Conservation (phyloP, 352 stramenopile genomes). For the Pythium scleroteichum region DNA sequence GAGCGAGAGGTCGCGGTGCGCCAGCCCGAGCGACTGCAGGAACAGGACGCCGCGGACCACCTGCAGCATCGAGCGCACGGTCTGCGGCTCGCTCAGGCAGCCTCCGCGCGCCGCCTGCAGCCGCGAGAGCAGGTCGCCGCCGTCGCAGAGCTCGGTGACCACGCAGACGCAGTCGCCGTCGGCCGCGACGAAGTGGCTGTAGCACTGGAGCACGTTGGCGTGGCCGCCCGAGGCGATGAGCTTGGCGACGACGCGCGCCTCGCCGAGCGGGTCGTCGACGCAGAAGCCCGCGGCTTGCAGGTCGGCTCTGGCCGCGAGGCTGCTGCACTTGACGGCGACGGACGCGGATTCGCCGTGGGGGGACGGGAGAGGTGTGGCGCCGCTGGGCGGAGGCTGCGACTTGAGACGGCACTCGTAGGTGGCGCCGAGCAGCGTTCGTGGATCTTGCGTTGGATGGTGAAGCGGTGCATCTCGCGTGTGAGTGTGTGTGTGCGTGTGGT, state of each 20-base stretch:
- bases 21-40: constrained; percentile 33
- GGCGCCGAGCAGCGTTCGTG: constrained; percentile 21
- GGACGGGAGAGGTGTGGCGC: background rate
- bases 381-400: background rate
- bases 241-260: constrained; percentile 10
- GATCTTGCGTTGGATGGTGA: constrained; percentile 22
- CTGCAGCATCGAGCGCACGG: constrained; percentile 3
- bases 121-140: constrained; percentile 27
- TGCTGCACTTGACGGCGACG: constrained; percentile 16
- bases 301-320: background rate
- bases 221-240: constrained; percentile 26
- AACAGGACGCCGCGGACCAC: constrained; percentile 19
- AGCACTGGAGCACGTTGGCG: constrained; percentile 23
- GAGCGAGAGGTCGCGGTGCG: constrained; percentile 38
- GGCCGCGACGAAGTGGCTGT: constrained; percentile 25
- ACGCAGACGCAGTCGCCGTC: constrained; percentile 17
- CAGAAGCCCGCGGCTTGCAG: no score
- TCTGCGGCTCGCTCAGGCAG: background rate
- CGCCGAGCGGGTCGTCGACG: constrained; percentile 11
- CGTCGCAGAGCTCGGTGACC: constrained; percentile 29
- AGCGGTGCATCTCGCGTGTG: constrained; percentile 24
- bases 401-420: constrained; percentile 16
- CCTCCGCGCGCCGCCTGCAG: background rate
- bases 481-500: no score
- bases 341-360: background rate